These are phyloP conservation scores for Colletotrichum lupini DNA, from an alignment of 2,329 filamentous ascomycete species.

Conservation along the genomic window DNA sequence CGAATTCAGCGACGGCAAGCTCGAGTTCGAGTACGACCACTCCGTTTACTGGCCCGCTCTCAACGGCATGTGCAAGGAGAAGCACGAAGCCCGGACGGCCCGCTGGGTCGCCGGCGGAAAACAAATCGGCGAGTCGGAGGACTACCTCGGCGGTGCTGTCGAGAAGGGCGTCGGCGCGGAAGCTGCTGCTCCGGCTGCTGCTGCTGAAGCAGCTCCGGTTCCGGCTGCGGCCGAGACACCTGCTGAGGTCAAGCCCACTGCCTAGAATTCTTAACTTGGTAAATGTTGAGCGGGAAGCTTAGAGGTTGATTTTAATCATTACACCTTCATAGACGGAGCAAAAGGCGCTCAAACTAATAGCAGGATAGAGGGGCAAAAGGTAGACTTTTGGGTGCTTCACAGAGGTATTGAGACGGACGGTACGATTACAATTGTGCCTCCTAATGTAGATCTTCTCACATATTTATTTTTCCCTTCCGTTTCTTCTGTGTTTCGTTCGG, in stretches of 20 bases:
- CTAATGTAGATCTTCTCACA: not conserved
- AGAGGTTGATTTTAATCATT: not conserved
- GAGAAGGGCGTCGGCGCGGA: slow-evolving; percentile 21
- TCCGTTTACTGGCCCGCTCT: slow-evolving; percentile 89
- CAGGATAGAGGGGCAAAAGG: not conserved
- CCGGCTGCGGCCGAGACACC: not conserved
- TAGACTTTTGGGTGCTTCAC: not conserved
- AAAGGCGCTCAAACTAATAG: not conserved
- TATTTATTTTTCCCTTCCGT: not conserved
- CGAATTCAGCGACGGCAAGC: slow-evolving; percentile 77
- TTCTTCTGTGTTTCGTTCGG: not conserved
- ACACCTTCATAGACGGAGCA: not conserved
- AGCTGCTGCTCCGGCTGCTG: not conserved
- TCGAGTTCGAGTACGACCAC: slow-evolving; percentile 95
- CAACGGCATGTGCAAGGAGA: slow-evolving; percentile 74
- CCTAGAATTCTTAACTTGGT: not conserved
- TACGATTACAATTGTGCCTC: not conserved
- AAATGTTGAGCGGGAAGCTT: not conserved
- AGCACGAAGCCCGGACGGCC: slow-evolving; percentile 69
- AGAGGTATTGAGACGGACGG: not conserved
- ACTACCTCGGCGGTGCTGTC: slow-evolving; percentile 78
- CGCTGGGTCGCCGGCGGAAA: slow-evolving; percentile 86
- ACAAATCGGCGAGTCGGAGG: slow-evolving; percentile 86
- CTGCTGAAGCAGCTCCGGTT: not conserved
- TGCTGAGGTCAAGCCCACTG: slow-evolving; percentile 1